Conservation (phyloP, 129 eudicot species). For the Lactuca sativa region DNA sequence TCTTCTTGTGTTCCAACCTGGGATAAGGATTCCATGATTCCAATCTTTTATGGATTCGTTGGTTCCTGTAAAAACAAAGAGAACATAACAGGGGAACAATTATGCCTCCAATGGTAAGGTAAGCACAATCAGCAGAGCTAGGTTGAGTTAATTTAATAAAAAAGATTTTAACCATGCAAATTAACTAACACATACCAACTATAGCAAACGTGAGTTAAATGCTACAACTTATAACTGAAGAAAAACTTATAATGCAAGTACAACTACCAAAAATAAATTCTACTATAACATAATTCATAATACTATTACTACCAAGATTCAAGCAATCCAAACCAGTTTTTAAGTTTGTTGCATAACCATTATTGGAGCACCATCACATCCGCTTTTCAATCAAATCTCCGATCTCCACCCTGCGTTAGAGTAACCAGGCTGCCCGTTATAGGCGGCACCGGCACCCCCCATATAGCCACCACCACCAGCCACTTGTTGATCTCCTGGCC, state of each 20-base stretch:
- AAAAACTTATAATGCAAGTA: constrained; percentile 36
- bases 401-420: constrained; percentile 40
- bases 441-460: constrained; percentile 33
- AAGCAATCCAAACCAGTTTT: constrained; percentile 42
- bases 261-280: constrained; percentile 25
- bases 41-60: constrained; percentile 8
- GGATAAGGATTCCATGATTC: constrained; percentile 15
- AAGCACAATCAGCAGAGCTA: constrained; percentile 7
- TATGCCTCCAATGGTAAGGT: constrained; percentile 9
- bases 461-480: constrained; percentile 37
- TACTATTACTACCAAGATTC: constrained; percentile 25
- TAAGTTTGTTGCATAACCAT: constrained; percentile 3
- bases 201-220: constrained; percentile 20
- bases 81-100: constrained; percentile 26
- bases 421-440: constrained; percentile 52
- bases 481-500: constrained; percentile 41
- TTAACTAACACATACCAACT: constrained; percentile 20
- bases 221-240: constrained; percentile 31
- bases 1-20: background rate
- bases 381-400: constrained; percentile 29
- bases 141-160: background rate
- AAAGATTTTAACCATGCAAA: constrained; percentile 2
- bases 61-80: constrained; percentile 34
- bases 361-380: background rate
- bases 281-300: constrained; percentile 39